Evolutionary conservation across 208 protist genomes (phyloP), one percentile per base, ranked within the genome.

Genomic region (Polymyxa betae): DNA sequence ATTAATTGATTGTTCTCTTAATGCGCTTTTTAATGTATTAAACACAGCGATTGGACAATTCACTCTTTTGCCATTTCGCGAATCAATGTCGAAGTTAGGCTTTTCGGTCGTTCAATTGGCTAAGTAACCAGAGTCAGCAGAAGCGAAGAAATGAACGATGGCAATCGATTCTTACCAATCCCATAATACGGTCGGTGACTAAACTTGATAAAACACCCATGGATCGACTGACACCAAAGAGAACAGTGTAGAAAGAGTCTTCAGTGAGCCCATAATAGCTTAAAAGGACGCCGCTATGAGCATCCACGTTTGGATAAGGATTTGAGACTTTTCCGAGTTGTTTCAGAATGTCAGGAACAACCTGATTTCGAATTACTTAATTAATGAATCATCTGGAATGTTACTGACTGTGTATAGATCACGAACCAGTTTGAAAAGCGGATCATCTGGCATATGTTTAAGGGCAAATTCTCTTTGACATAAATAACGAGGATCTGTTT

Each of bases 241-340:
- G 95, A 0, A 99, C 93, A 29, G 97, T 98, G 96, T 99, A 99
- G 95, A 95, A 99, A 89, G 96, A 93, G 92, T 97, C 93, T 92
- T 99, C 96, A 38, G 93, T 98, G n/a, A 99, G 88, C 88, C 97
- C 97, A 93, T 98, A 99, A 96, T 99, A 95, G 93, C 97, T 49
- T 45, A 95, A 91, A 49, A 95, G 90, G 45, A 94, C 92, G 64
- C 94, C 94, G 0, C 89, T 93, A 95, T 99, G 98, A 41, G 98
- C 97, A 93, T 99, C 98, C 52, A 99, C 97, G 95, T 99, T 99
- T 60, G 98, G 98, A 93, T 94, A 99, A 94, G 98, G 98, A 90
- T 97, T 98, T 95, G 91, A 92, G 12, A 89, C 91, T 90, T 94
- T 98, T 90, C 98, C 98, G 90, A 98, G 97, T 96, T 99, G 94